Evolutionary conservation across 805 yeast species (phyloP), one percentile per base, ranked within the genome.

Genomic region (Metschnikowia anglica): DNA sequence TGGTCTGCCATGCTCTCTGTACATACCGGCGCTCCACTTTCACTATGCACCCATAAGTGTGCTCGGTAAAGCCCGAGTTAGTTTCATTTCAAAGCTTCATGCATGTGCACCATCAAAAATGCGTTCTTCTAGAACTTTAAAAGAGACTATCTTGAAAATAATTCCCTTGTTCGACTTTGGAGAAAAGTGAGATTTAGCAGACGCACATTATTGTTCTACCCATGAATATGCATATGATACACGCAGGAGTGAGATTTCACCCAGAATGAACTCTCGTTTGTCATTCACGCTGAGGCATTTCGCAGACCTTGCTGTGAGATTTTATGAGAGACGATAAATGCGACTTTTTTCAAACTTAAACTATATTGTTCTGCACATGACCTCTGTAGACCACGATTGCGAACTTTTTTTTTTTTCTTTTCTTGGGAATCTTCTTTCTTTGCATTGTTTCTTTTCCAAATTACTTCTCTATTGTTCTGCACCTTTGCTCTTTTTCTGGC

Each of bases 231-330:
- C 31, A 25, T 17, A 18, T 21, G n/a, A 15, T 10, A 13, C 33
- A 27, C 26, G 18, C 45, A 36, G 45, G 34, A n/a, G 19, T 13
- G 25, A 25, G 37, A 42, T 42, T 42, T 37, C 45, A 35, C 37
- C n/a, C 33, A 31, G 20, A 27, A 34, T 28, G 12, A 31, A 16
- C 31, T 21, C 34, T 11, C 9, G n/a, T 17, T 30, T 16, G 35
- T n/a, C 20, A 10, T 23, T 1, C 20, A 26, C 15, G 28, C 12
- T 16, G 39, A 34, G 32, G 39, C 35, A 23, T 31, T 20, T 24
- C 39, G 34, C 37, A 16, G 21, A 28, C 33, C 11, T 37, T 37
- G 34, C 40, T 28, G 41, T 19, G 39, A 15, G 13, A 26, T 27
- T 23, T n/a, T 27, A n/a, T 18, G 35, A 15, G 30, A 12, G 28